Evolutionary conservation across 2,329 filamentous ascomycete genomes (phyloP).

Genomic region (Nemania bipapillata): DNA sequence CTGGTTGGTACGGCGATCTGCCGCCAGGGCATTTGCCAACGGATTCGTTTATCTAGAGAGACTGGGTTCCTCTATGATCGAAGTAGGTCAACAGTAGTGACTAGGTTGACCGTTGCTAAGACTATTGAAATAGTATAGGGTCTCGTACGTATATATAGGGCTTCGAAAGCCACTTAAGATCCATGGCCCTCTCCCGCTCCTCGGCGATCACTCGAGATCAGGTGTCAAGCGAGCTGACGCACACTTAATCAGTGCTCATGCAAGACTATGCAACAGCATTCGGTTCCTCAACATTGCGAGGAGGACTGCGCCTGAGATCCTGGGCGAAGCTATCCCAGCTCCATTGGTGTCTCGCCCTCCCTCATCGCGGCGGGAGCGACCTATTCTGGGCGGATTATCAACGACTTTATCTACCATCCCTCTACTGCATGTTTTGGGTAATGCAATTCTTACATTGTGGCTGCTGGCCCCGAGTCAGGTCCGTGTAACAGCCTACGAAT

Average conservation of each 20-base stretch:
- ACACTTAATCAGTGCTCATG: constrained; percentile 49
- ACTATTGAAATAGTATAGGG: constrained; percentile 36
- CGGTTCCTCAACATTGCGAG: constrained; percentile 43
- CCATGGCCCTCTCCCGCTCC: constrained; percentile 42
- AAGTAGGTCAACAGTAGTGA: constrained; percentile 41
- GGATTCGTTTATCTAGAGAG: constrained; percentile 45
- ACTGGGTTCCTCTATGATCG: constrained; percentile 45
- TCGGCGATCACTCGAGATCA: constrained; percentile 51
- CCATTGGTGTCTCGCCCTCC: background rate
- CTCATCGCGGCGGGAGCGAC: background rate
- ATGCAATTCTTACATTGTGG: constrained; percentile 38
- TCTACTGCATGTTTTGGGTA: constrained; percentile 18
- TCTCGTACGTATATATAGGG: constrained; percentile 23
- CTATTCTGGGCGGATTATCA: constrained; percentile 2
- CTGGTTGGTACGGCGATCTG: constrained; percentile 50
- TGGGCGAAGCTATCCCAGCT: background rate
- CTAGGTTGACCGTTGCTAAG: background rate
- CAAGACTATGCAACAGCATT: constrained; percentile 46
- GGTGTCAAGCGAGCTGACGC: constrained; percentile 46
- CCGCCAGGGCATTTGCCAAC: constrained; percentile 39
- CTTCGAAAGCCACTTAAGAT: constrained; percentile 37
- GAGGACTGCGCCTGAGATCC: constrained; percentile 23
- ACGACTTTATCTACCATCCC: background rate
- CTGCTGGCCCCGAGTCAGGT: constrained; percentile 34
- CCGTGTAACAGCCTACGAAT: constrained; percentile 39